Percentiles rank a stretch among this genome's conserved stretches.
phyloP scores from a whole-genome alignment of 768 basidiomycete species.

The Pleurotus cornucopiae region DNA sequence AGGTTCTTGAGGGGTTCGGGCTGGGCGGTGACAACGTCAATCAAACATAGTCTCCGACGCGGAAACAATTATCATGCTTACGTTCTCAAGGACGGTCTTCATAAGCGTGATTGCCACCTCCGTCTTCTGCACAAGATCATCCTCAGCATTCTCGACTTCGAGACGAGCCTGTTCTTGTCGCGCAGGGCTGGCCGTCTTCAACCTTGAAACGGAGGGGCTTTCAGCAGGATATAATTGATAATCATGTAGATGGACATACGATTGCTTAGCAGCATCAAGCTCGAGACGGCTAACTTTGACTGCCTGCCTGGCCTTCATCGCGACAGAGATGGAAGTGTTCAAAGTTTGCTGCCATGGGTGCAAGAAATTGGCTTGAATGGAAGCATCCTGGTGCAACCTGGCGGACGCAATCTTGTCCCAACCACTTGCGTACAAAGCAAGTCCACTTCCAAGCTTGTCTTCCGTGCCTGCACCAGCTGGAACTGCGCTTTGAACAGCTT shows the following conservation, averaged over 20 bases:
- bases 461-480: constrained; percentile 40
- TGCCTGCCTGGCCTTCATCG: constrained; percentile 88
- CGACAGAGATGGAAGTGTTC: constrained; percentile 77
- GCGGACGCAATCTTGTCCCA: constrained; percentile 83
- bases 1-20: constrained; percentile 96
- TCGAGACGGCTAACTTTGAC: constrained; percentile 79
- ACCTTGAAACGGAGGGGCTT: constrained; percentile 32
- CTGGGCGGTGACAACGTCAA: constrained; percentile 31
- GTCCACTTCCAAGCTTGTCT: constrained; percentile 72
- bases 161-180: constrained; percentile 91
- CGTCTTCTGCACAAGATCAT: constrained; percentile 96
- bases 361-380: constrained; percentile 64
- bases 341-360: constrained; percentile 88
- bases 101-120: constrained; percentile 95
- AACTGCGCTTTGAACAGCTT: constrained; percentile 36
- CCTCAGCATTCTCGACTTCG: constrained; percentile 90
- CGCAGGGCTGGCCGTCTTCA: constrained; percentile 72
- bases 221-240: background rate
- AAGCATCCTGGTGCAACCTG: constrained; percentile 73
- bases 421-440: constrained; percentile 74
- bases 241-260: constrained; percentile 39
- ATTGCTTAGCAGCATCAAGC: constrained; percentile 87
- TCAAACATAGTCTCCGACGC: background rate
- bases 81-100: constrained; percentile 98
- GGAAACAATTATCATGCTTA: constrained; percentile 32